Percentiles rank a stretch among this genome's conserved stretches.
These are phyloP conservation scores for Trichoderma asperellum DNA, from an alignment of 2,329 filamentous ascomycete genomes.

Conservation along the genomic window DNA sequence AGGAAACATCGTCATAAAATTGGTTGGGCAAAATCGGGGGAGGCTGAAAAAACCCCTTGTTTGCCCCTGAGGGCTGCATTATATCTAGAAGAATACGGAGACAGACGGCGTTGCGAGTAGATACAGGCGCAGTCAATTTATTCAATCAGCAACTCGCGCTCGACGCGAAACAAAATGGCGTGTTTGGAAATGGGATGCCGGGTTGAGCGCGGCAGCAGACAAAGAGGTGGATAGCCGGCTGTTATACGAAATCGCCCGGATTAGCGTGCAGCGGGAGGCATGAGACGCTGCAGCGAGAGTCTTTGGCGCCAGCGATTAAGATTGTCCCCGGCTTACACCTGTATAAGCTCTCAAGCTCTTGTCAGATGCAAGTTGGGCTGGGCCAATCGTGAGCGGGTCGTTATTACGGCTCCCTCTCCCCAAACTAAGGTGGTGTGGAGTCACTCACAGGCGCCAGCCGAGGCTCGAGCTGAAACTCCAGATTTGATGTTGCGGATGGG, in stretches of 20 bases:
- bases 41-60: slow-evolving; percentile 61
- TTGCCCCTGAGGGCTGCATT: slow-evolving; percentile 52
- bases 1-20: slow-evolving; percentile 58
- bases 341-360: not conserved
- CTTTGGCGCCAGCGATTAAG: slow-evolving; percentile 7
- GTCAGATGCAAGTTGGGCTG: slow-evolving; percentile 9
- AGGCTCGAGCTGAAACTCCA: slow-evolving; percentile 5
- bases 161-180: slow-evolving; percentile 11
- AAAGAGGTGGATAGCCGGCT: not conserved
- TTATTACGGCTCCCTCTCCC: not conserved
- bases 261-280: not conserved
- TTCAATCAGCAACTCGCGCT: not conserved
- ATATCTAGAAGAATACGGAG: not conserved
- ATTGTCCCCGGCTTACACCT: slow-evolving; percentile 10
- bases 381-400: not conserved
- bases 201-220: not conserved
- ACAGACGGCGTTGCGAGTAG: not conserved
- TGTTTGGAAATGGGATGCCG: slow-evolving; percentile 8
- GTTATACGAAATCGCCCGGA: not conserved
- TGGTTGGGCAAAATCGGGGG: slow-evolving; percentile 58
- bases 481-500: not conserved
- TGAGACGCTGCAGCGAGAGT: not conserved
- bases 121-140: not conserved
- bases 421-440: not conserved
- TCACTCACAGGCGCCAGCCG: slow-evolving; percentile 7